Evolutionary conservation across 2,329 filamentous ascomycete species (phyloP).

Genomic region (Aspergillus fumigatus): DNA sequence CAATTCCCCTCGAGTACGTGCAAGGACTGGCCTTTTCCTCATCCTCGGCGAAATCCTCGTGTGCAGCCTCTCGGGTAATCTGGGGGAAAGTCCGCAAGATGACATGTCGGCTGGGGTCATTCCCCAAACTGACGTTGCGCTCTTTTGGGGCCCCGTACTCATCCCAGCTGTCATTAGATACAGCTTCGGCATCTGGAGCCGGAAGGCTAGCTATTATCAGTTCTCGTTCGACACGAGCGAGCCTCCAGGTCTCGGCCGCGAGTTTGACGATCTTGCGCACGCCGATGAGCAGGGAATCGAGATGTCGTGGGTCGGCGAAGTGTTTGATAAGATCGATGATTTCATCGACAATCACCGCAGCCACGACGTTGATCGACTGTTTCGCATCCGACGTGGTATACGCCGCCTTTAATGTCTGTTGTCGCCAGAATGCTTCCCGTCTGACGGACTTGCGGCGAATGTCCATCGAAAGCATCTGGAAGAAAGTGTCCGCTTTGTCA

Average conservation of each 20-base stretch:
- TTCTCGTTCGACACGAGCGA: constrained; percentile 54
- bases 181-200: constrained; percentile 31
- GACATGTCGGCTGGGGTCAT: constrained; percentile 36
- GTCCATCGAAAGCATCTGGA: constrained; percentile 52
- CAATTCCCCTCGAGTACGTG: constrained; percentile 47
- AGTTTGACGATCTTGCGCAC: constrained; percentile 55
- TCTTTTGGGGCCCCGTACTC: constrained; percentile 29
- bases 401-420: constrained; percentile 54
- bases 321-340: constrained; percentile 52
- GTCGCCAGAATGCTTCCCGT: constrained; percentile 55
- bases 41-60: constrained; percentile 45
- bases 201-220: constrained; percentile 51
- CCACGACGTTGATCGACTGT: constrained; percentile 52
- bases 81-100: constrained; percentile 50
- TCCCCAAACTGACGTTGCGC: constrained; percentile 8
- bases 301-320: constrained; percentile 48
- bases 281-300: constrained; percentile 48
- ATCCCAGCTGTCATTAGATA: constrained; percentile 33
- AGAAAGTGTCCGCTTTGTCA: constrained; percentile 53
- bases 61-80: constrained; percentile 49
- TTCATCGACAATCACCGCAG: constrained; percentile 53
- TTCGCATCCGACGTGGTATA: constrained; percentile 55
- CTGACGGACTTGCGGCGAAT: constrained; percentile 54
- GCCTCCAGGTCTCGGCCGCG: constrained; percentile 56
- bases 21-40: constrained; percentile 41